Base-by-base conservation (phyloP, 83 land plant genomes). In the Picea mariana region DNA sequence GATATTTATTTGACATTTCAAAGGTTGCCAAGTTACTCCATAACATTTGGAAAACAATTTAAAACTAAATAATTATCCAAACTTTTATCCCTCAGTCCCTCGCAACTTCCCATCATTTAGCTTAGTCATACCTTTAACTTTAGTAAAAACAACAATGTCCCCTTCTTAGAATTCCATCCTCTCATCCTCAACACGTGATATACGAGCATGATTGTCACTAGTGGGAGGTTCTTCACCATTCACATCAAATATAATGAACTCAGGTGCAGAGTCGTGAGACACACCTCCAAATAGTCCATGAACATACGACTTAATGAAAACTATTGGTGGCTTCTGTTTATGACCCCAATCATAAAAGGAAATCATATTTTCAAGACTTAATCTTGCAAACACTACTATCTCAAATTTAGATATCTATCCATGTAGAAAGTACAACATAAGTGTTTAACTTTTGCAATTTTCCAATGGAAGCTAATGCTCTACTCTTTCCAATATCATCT, bases 141-240 rank as follows among this genome's bases (percentile, higher is more conserved):
- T 98, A 55, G 92, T 87, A 78, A 97, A 97, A 11, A 95, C 88
- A 60, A 96, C 95, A 40, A 94, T 71, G 80, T 96, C 99, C 4
- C 95, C 99, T 83, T 96, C 99, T 80, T 96, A 89, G 81, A 96
- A 96, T 60, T 92, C 99, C 62, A 94, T 82, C 65, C 97, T 84
- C 61, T 96, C 99, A 83, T 96, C 97, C 83, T 96, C 99, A 80
- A 94, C 97, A 84, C 94, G 92, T 5, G 96, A 89, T 7, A 97
- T 93, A 38, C 94, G 85, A 15, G 97, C 92, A 3, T 94, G 95
- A 72, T 91, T 63, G 64, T 90, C 97, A 84, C 99, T 95, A 9
- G 99, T 86, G 77, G 92, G 97, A n/a, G 97, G 95, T 67, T 96
- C 99, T 84, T 96, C 93, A n/a, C 97, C 99, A 87, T 94, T 97